Conservation (phyloP, 148 eudicot genomes). For the Rhododendron simsii region DNA sequence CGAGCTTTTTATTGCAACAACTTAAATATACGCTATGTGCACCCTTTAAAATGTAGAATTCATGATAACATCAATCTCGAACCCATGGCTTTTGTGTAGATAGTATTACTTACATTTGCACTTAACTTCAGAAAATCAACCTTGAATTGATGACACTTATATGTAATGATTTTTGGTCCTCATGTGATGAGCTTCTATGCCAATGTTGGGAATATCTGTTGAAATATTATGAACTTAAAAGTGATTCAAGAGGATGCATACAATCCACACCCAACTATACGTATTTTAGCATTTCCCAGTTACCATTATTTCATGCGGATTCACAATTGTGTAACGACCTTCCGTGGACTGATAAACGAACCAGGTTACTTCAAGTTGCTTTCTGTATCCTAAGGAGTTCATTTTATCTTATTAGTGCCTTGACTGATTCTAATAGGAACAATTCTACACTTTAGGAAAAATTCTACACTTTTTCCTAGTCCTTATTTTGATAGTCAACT, state of each 20-base stretch:
- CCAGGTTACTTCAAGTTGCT: background rate
- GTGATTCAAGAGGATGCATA: background rate
- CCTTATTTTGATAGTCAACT: background rate
- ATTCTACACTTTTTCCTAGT: background rate
- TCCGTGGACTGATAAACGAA: background rate
- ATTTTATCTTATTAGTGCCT: background rate
- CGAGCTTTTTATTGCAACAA: no score
- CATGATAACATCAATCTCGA: no score
- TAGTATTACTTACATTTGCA: no score
- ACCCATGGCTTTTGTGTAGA: no score
- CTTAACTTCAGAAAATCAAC: no score
- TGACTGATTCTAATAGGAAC: background rate
- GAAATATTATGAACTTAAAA: no score
- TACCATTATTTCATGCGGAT: background rate
- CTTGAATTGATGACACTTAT: no score
- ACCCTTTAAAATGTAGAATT: no score
- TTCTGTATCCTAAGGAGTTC: background rate
- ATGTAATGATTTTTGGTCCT: no score
- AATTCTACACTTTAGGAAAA: background rate
- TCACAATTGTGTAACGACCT: background rate
- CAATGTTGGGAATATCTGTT: background rate
- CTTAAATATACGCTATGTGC: no score
- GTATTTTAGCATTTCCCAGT: background rate
- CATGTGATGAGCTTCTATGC: background rate
- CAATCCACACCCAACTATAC: background rate